Evolutionary conservation across 1,284 basidiomycete species (phyloP), one percentile per base, ranked within the genome.

Genomic region (Leccinum solheimii): DNA sequence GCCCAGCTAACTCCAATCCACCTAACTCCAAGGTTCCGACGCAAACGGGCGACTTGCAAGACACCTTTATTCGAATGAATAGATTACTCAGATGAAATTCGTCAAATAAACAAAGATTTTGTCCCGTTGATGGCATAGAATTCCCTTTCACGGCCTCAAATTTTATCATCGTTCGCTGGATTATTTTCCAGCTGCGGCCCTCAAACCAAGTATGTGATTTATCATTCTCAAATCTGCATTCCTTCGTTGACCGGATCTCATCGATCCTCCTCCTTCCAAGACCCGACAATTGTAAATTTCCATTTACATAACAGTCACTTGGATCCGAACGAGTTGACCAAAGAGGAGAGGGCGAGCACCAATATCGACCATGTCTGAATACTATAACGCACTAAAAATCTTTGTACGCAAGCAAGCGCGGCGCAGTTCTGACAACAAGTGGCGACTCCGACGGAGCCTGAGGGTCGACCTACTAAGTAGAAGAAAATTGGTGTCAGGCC

Each of bases 191-290:
- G 19, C 43, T 45, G 43, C 19, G 43, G 43, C 11, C 43, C 43
- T 45, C 43, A 51, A 51, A 30, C 9, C n/a, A 26, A 6, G 58
- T 34, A 34, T 55, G 51, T 23, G 9, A 21, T 56, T 55, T 26
- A 16, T 45, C 4, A 19, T 19, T 45, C 43, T 45, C n/a, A 6
- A 45, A 45, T 45, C 19, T 21, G 16, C 3, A 10, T 36, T n/a
- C 43, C 11, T 59, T 30, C 45, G 13, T 45, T 27, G 21, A 40
- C 49, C 52, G 36, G 54, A 57, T 48, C 66, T 67, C 62, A 36
- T 30, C 9, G 36, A 13, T 40, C 38, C 34, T 57, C 13, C 1
- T 14, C 13, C 1, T 14, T 32, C 26, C 30, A 34, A 49, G 43
- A 23, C 16, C 30, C n/a, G 38, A 34, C 19, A 9, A 58, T 52